These are phyloP conservation scores for Chalaropsis thielavioides DNA, from an alignment of 2,329 filamentous ascomycete species.

Conservation along the genomic window DNA sequence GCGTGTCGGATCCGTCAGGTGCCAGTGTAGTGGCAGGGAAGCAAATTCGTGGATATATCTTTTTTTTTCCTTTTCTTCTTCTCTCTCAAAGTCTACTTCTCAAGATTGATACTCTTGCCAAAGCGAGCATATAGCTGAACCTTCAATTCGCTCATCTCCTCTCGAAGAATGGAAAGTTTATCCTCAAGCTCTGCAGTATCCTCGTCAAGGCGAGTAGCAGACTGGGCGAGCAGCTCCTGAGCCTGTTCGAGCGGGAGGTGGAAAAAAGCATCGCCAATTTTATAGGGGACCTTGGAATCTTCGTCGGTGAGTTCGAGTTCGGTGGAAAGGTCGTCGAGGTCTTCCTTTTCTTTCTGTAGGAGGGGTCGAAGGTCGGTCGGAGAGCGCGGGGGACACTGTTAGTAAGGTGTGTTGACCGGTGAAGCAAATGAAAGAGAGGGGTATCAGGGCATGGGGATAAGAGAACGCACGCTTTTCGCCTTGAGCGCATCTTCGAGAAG, in stretches of 20 bases:
- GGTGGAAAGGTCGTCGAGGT: constrained; percentile 78
- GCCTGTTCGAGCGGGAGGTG: constrained; percentile 71
- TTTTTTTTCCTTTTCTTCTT: not conserved
- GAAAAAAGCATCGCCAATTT: constrained; percentile 92
- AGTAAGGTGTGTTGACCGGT: not conserved
- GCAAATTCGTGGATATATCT: not conserved
- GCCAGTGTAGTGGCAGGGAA: not conserved
- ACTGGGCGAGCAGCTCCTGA: constrained; percentile 64
- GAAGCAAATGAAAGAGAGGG: too few relatives aligned
- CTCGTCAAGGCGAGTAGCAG: constrained; percentile 58
- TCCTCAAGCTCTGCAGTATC: constrained; percentile 66
- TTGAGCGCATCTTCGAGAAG: constrained; percentile 67
- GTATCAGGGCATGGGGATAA: too few relatives aligned
- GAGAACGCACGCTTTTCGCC: constrained; percentile 51
- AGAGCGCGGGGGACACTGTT: not conserved
- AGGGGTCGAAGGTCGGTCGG: not conserved
- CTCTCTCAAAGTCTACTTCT: constrained; percentile 27
- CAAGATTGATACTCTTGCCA: constrained; percentile 91
- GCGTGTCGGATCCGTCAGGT: not conserved
- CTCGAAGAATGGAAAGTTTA: constrained; percentile 56
- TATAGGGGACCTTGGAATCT: constrained; percentile 90
- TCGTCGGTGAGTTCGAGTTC: constrained; percentile 93
- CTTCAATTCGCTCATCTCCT: constrained; percentile 84
- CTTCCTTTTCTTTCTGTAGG: constrained; percentile 92
- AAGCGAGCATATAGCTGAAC: constrained; percentile 88